phyloP scores from a whole-genome alignment of 176 grass and related monocot species.

The Puya raimondii region DNA sequence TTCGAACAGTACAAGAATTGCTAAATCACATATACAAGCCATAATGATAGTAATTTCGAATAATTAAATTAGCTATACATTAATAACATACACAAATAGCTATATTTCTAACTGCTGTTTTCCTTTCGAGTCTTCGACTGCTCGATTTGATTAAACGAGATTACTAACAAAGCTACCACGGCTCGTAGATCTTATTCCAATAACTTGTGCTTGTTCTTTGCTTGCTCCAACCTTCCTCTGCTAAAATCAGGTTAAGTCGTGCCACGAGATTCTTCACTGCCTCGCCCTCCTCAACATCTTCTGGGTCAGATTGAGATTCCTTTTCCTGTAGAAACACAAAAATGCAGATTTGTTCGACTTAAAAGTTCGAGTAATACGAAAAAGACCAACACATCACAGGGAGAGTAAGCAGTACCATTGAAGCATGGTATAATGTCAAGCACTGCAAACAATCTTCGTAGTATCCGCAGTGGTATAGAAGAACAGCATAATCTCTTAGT shows the following conservation, averaged over 20 bases:
- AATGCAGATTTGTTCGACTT: not conserved
- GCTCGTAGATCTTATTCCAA: constrained; percentile 62
- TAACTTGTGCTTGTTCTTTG: constrained; percentile 26
- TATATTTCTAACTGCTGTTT: too few relatives aligned
- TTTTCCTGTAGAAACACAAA: constrained; percentile 23
- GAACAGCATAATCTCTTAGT: constrained; percentile 72
- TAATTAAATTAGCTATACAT: too few relatives aligned
- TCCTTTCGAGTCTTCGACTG: too few relatives aligned
- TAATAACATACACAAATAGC: too few relatives aligned
- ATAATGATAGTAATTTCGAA: too few relatives aligned
- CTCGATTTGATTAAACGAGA: too few relatives aligned
- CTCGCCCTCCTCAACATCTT: constrained; percentile 48
- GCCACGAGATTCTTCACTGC: constrained; percentile 36
- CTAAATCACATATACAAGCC: too few relatives aligned
- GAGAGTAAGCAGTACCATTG: constrained; percentile 5
- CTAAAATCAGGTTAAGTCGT: constrained; percentile 49
- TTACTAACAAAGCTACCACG: constrained; percentile 42
- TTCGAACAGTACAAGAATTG: too few relatives aligned
- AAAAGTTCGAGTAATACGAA: not conserved
- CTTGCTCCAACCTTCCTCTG: constrained; percentile 66
- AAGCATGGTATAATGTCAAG: constrained; percentile 42
- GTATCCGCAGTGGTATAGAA: constrained; percentile 84
- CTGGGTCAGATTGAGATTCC: constrained; percentile 4
- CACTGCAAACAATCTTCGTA: constrained; percentile 68
- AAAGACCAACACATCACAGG: not conserved